These are phyloP conservation scores for Akanthomyces dipterigenus DNA, from an alignment of 2,329 filamentous ascomycete species.

Conservation along the genomic window DNA sequence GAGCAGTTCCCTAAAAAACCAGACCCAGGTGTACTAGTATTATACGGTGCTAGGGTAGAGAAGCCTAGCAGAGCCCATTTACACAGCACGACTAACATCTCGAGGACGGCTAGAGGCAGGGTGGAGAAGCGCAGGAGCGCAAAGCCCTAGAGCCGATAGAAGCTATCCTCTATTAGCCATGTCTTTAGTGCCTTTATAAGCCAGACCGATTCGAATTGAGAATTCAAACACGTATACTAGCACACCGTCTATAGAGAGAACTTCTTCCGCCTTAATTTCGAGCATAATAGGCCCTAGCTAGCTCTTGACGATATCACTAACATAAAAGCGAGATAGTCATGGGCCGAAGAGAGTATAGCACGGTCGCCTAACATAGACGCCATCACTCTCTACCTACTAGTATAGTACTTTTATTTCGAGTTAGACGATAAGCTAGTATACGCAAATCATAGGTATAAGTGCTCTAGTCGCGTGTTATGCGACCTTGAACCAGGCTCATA, in stretches of 20 bases:
- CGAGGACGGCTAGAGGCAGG: neutral
- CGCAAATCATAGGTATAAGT: neutral
- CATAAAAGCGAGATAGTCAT: neutral
- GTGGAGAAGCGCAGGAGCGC: neutral
- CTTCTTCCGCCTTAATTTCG: neutral
- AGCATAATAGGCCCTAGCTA: neutral
- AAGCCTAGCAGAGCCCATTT: neutral
- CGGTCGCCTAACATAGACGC: neutral
- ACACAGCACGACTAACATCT: neutral
- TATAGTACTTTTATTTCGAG: neutral
- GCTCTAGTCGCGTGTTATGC: neutral
- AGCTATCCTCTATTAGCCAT: neutral
- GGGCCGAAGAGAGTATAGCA: neutral
- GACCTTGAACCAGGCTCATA: neutral
- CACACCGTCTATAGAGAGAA: neutral
- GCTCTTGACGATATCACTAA: neutral
- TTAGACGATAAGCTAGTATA: neutral
- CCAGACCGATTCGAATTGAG: neutral
- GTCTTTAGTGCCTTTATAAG: neutral
- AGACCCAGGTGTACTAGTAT: neutral
- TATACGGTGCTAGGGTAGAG: neutral
- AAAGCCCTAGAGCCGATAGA: neutral
- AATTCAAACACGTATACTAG: neutral
- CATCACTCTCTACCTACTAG: neutral
- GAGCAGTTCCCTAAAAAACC: neutral